Evolutionary conservation across 2,329 filamentous ascomycete species (phyloP).

Genomic region (Aspergillus oerlinghausenensis): DNA sequence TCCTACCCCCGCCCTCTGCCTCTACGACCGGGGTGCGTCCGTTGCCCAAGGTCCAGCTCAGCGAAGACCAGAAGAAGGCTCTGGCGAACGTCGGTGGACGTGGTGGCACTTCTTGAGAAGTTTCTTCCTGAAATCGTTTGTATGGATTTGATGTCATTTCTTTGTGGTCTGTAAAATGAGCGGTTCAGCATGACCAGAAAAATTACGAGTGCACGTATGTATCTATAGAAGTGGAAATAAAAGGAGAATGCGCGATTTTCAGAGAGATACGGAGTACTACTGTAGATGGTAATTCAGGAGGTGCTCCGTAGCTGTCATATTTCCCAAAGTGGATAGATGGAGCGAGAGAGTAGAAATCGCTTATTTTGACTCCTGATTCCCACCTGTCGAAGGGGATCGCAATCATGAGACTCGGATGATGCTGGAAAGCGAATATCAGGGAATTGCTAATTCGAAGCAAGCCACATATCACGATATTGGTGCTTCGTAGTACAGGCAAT

Average conservation of each 20-base stretch:
- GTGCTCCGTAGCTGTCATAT: neutral
- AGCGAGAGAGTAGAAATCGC: neutral
- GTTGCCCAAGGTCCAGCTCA: slow-evolving; percentile 45
- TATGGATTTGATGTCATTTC: neutral
- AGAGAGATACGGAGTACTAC: neutral
- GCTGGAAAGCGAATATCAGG: neutral
- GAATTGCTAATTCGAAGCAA: neutral
- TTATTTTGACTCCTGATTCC: neutral
- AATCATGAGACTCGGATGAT: neutral
- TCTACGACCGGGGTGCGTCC: slow-evolving; percentile 17
- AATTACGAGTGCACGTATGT: neutral
- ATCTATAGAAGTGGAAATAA: slow-evolving; percentile 3
- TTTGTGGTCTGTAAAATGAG: neutral
- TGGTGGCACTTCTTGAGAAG: slow-evolving; percentile 33
- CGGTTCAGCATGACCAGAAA: neutral
- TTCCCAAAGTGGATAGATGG: neutral
- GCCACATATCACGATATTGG: neutral
- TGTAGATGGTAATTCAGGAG: neutral
- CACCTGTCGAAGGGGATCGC: neutral
- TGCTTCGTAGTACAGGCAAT: neutral
- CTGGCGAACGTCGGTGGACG: slow-evolving; percentile 51
- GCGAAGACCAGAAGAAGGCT: slow-evolving; percentile 46
- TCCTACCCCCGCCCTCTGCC: slow-evolving; percentile 46
- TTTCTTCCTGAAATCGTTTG: neutral
- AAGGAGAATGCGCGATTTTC: neutral